A percentile compares a stretch with the other conserved stretches of the same genome.
These are phyloP conservation scores for Oryza australiensis DNA, from an alignment of 176 grass and related monocot species.

Conservation along the genomic window DNA sequence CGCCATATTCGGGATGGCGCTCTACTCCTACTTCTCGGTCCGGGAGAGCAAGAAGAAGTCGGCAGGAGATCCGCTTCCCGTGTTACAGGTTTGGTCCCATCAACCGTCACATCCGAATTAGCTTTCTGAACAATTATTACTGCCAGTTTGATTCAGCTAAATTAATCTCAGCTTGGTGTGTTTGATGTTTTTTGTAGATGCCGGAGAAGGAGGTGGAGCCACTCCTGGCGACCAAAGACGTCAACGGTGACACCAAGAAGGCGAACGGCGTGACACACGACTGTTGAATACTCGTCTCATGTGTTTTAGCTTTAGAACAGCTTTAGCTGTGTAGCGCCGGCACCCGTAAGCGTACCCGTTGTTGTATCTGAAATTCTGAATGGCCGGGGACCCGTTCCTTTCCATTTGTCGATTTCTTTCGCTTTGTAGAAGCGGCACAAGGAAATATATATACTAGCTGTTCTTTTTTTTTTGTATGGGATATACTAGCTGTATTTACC, in stretches of 20 bases:
- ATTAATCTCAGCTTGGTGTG: not conserved
- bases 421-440: not conserved
- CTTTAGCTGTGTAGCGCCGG: slow-evolving; percentile 9
- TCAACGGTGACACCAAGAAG: slow-evolving; percentile 54
- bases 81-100: slow-evolving; percentile 57
- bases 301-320: slow-evolving; percentile 9
- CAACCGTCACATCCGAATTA: not conserved
- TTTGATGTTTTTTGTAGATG: slow-evolving; percentile 41
- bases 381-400: not conserved
- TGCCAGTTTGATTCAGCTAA: not conserved
- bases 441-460: not conserved
- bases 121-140: not conserved
- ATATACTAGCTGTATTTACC: no score
- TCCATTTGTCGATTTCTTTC: not conserved
- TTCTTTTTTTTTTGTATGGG: no score
- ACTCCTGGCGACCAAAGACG: slow-evolving; percentile 57
- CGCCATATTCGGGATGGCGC: slow-evolving; percentile 84
- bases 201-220: slow-evolving; percentile 67
- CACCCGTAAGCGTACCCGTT: not conserved
- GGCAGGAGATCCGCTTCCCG: slow-evolving; percentile 49
- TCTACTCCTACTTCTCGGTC: slow-evolving; percentile 88
- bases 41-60: slow-evolving; percentile 77
- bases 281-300: slow-evolving; percentile 17
- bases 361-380: not conserved
- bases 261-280: slow-evolving; percentile 53